Evolutionary conservation across 164 flowering plant species (phyloP).

Genomic region (Umbilicus rupestris): DNA sequence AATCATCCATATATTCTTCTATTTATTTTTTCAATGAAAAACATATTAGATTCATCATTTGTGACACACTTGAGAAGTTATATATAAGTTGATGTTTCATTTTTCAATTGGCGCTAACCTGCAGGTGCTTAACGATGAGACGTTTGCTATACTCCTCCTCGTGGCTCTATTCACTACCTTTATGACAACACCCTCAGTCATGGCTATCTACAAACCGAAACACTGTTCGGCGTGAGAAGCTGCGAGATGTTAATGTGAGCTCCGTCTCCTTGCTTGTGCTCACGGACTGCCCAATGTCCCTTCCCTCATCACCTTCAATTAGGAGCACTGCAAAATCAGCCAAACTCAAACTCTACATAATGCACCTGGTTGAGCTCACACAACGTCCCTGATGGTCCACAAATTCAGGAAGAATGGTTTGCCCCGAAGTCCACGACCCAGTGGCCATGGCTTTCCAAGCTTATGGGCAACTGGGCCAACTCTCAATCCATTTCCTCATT

Average conservation of each 20-base stretch:
- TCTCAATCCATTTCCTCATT: constrained; percentile 49
- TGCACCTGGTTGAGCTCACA: constrained; percentile 65
- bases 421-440: constrained; percentile 29
- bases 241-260: constrained; percentile 17
- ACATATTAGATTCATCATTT: too few species aligned
- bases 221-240: neutral
- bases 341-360: neutral
- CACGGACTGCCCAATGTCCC: constrained; percentile 45
- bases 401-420: constrained; percentile 41
- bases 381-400: constrained; percentile 56
- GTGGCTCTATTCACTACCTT: constrained; percentile 81
- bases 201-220: constrained; percentile 51
- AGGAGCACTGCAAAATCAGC: constrained; percentile 22
- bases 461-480: constrained; percentile 33
- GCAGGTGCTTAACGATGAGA: constrained; percentile 66
- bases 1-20: too few species aligned
- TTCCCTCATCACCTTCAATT: constrained; percentile 40
- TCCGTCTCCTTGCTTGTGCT: constrained; percentile 52
- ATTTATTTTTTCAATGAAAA: too few species aligned
- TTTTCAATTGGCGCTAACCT: too few species aligned
- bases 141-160: constrained; percentile 57
- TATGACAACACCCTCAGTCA: constrained; percentile 61
- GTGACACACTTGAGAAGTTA: too few species aligned
- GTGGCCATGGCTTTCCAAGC: constrained; percentile 31
- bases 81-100: too few species aligned